Evolutionary conservation across 78 protist genomes (phyloP).

Genomic region (Dictyostelium purpureum): DNA sequence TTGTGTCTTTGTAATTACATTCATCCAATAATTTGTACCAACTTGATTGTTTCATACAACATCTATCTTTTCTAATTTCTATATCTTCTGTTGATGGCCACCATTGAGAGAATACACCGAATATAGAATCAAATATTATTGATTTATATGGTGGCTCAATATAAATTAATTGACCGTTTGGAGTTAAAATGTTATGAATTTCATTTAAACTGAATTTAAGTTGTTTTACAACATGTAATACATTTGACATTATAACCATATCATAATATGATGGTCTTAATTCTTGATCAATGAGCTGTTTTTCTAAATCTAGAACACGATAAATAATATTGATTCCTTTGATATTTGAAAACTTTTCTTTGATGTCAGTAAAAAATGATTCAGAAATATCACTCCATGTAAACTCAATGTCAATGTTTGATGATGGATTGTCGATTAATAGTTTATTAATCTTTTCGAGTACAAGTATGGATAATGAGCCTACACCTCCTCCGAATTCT

Average conservation of each 20-base stretch:
- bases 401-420: neutral
- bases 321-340: neutral
- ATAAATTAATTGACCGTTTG: slow-evolving; percentile 28
- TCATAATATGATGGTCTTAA: slow-evolving; percentile 34
- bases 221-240: slow-evolving; percentile 18
- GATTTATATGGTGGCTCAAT: slow-evolving; percentile 2
- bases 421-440: neutral
- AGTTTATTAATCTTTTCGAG: neutral
- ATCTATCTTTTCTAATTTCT: slow-evolving; percentile 5
- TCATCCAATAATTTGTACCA: neutral
- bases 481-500: slow-evolving; percentile 42
- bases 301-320: neutral
- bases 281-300: neutral
- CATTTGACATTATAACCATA: slow-evolving; percentile 27
- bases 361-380: neutral
- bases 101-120: slow-evolving; percentile 49
- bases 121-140: slow-evolving; percentile 3
- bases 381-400: slow-evolving; percentile 13
- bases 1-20: neutral
- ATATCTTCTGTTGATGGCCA: slow-evolving; percentile 30
- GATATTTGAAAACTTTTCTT: neutral
- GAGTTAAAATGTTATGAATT: neutral
- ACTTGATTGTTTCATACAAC: neutral
- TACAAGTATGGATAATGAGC: neutral
- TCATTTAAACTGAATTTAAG: neutral